Evolutionary conservation across 805 yeast species (phyloP).

Genomic region (Zygosaccharomyces rouxii): DNA sequence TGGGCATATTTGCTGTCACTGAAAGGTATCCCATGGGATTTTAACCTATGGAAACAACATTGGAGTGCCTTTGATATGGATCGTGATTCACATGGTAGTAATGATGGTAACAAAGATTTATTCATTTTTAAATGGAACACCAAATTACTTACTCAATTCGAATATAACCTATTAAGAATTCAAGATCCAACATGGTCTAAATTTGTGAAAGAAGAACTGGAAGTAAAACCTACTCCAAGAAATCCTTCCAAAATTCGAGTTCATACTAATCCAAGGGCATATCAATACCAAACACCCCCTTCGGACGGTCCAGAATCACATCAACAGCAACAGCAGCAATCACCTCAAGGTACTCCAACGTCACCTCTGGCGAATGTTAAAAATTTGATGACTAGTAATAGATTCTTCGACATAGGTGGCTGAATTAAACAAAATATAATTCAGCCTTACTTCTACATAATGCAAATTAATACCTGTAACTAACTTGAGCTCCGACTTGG

Average conservation of each 20-base stretch:
- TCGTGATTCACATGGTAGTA: constrained; percentile 8
- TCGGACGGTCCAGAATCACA: constrained; percentile 6
- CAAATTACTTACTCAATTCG: constrained; percentile 16
- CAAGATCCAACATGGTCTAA: constrained; percentile 30
- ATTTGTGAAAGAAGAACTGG: constrained; percentile 26
- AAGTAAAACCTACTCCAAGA: constrained; percentile 18
- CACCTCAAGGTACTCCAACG: constrained; percentile 9
- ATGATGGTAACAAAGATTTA: constrained; percentile 9
- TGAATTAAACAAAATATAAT: constrained; percentile 14
- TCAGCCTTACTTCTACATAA: constrained; percentile 2
- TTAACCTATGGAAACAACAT: constrained; percentile 28
- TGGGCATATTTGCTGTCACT: constrained; percentile 32
- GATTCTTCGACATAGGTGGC: constrained; percentile 24
- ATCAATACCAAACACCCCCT: constrained; percentile 8
- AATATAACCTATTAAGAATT: constrained; percentile 23
- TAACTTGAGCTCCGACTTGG: constrained; percentile 67
- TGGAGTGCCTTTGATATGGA: constrained; percentile 24
- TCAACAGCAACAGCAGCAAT: constrained; percentile 16
- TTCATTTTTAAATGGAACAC: constrained; percentile 24
- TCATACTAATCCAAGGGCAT: constrained; percentile 3
- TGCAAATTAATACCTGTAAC: constrained; percentile 32
- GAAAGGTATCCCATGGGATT: constrained; percentile 33
- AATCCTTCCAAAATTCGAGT: constrained; percentile 8
- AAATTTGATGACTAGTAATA: constrained; percentile 19
- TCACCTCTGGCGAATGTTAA: constrained; percentile 17